phyloP scores from a whole-genome alignment of 176 grass and related monocot species.

The Oryza glumipatula region DNA sequence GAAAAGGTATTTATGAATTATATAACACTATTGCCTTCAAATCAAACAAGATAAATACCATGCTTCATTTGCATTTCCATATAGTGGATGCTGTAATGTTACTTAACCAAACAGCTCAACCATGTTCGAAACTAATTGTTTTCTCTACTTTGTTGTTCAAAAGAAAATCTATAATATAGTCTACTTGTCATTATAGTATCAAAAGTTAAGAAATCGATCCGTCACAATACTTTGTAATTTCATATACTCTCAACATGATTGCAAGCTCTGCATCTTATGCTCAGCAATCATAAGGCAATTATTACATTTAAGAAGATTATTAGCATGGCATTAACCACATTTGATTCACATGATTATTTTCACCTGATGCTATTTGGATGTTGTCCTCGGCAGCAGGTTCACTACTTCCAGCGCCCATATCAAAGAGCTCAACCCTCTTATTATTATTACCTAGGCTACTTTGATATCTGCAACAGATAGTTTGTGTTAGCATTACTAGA shows the following conservation, averaged over 20 bases:
- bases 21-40: neutral
- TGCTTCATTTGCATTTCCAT: conserved; percentile 13
- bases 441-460: conserved; percentile 91
- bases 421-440: conserved; percentile 93
- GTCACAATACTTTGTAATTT: conserved; percentile 4
- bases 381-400: conserved; percentile 70
- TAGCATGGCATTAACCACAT: neutral
- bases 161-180: neutral
- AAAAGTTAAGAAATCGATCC: neutral
- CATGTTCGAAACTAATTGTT: neutral
- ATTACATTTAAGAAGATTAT: conserved; percentile 3
- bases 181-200: neutral
- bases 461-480: conserved; percentile 70
- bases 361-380: conserved; percentile 88
- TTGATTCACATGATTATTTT: conserved; percentile 18
- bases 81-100: neutral
- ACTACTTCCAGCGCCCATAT: conserved; percentile 72
- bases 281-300: neutral
- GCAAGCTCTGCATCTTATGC: neutral
- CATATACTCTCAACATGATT: conserved; percentile 5
- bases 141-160: neutral
- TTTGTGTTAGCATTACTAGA: conserved; percentile 28
- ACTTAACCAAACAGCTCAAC: conserved; percentile 14
- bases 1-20: neutral
- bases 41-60: neutral